Evolutionary conservation across 192 early-diverging fungal species (phyloP).

Genomic region (Backusella morwellensis): DNA sequence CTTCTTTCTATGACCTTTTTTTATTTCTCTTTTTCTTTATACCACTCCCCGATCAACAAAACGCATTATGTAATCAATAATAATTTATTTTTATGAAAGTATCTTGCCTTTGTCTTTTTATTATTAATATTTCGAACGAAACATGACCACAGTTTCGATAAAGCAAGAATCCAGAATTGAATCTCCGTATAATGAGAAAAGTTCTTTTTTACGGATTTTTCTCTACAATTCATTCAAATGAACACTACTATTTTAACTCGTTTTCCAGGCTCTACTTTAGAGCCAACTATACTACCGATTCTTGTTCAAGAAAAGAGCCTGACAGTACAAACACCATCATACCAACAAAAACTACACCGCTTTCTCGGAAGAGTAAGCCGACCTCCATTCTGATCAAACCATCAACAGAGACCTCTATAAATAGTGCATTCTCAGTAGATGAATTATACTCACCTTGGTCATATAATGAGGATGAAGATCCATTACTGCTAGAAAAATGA

Average conservation of each 20-base stretch:
- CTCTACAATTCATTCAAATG: background rate
- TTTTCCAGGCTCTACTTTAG: background rate
- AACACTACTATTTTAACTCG: background rate
- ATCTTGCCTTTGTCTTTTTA: background rate
- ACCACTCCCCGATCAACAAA: background rate
- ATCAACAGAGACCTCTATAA: background rate
- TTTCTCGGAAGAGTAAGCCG: background rate
- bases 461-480: background rate
- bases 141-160: background rate
- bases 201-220: background rate
- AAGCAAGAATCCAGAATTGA: background rate
- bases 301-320: background rate
- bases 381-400: background rate
- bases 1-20: background rate
- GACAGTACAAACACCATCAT: background rate
- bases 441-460: background rate
- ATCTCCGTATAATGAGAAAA: background rate
- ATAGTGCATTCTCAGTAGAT: background rate
- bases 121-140: background rate
- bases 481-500: background rate
- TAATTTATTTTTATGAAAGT: background rate
- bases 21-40: background rate
- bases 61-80: background rate
- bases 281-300: background rate
- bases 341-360: background rate